Conservation (phyloP, 73 alveolate species). For the Breviolum minutum region DNA sequence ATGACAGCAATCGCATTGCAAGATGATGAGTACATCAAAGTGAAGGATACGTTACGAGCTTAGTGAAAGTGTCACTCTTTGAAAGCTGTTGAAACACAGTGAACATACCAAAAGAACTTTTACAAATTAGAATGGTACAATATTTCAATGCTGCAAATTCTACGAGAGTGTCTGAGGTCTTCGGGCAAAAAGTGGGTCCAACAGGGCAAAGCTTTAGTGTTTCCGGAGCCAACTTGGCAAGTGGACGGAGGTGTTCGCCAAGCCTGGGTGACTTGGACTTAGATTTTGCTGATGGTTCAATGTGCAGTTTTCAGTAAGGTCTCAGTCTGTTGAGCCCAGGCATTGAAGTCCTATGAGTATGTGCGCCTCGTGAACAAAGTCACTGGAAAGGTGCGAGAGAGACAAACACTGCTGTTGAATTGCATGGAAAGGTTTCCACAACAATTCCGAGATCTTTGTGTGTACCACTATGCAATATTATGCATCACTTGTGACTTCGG, state of each 20-base stretch:
- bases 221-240: conserved; percentile 91
- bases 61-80: not conserved
- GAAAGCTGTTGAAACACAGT: not conserved
- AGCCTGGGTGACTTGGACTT: conserved; percentile 49
- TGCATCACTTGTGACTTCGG: not conserved
- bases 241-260: conserved; percentile 72
- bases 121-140: not conserved
- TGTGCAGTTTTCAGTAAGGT: not conserved
- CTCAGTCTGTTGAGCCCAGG: not conserved
- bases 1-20: conserved; percentile 59
- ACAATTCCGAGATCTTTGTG: not conserved
- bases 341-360: conserved; percentile 68
- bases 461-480: too few relatives aligned
- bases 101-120: not conserved
- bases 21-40: conserved; percentile 80
- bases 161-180: not conserved
- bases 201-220: conserved; percentile 54
- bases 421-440: not conserved
- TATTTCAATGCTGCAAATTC: too few relatives aligned
- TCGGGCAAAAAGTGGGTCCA: conserved; percentile 71
- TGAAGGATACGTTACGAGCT: conserved; percentile 23
- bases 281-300: not conserved
- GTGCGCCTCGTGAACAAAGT: conserved; percentile 73
- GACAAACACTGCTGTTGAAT: not conserved
- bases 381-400: conserved; percentile 58